These are phyloP conservation scores for Colletotrichum spinosum DNA, from an alignment of 2,329 filamentous ascomycete species.

Conservation along the genomic window DNA sequence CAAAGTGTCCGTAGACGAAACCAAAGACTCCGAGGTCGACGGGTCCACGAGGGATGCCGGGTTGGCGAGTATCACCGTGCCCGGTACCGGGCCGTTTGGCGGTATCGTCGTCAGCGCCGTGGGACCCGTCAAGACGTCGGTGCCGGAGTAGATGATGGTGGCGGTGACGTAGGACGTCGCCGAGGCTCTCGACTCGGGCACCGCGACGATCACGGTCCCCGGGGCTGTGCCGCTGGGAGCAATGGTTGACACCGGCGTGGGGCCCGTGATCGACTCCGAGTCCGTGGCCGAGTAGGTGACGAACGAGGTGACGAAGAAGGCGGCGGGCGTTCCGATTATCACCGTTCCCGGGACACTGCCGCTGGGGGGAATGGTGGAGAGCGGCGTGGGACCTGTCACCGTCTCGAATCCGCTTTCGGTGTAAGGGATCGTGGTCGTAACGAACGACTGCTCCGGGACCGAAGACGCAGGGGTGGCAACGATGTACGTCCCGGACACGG, in stretches of 20 bases:
- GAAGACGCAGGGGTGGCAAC: neutral
- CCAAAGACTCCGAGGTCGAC: conserved; percentile 12
- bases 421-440: neutral
- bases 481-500: conserved; percentile 18
- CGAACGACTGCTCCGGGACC: neutral
- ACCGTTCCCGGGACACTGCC: conserved; percentile 21
- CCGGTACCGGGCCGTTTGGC: conserved; percentile 21
- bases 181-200: neutral
- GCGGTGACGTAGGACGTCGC: conserved; percentile 9
- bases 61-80: conserved; percentile 21
- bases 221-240: conserved; percentile 15
- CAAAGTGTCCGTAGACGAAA: neutral
- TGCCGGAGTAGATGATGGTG: conserved; percentile 3
- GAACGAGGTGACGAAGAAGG: neutral
- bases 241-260: conserved; percentile 20
- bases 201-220: conserved; percentile 22
- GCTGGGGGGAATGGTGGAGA: conserved; percentile 17
- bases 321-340: conserved; percentile 1
- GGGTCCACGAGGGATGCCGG: neutral
- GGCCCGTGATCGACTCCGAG: conserved; percentile 5
- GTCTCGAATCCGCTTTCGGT: neutral
- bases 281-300: conserved; percentile 2
- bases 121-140: neutral
- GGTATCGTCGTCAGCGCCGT: conserved; percentile 9
- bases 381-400: neutral